These are phyloP conservation scores for Chlorokybus atmophyticus DNA, from an alignment of 139 green algal genomes.

Conservation along the genomic window DNA sequence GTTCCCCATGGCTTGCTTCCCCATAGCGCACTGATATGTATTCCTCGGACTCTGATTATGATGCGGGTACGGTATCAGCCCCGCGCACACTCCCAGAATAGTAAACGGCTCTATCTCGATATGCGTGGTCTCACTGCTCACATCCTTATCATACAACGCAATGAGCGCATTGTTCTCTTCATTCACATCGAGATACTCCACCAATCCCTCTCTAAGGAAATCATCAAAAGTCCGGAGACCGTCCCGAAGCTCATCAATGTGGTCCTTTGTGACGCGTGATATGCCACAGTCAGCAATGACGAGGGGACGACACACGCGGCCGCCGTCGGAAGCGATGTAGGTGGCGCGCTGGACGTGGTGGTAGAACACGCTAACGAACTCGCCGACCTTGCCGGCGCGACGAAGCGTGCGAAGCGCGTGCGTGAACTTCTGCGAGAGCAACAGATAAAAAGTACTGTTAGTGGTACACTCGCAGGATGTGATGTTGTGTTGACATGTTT, in stretches of 20 bases:
- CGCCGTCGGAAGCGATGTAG: conserved; percentile 70
- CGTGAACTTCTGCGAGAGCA: conserved; percentile 30
- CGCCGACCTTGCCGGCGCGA: conserved; percentile 52
- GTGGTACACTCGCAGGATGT: too few relatives aligned
- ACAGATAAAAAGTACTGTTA: too few relatives aligned
- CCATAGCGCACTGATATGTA: conserved; percentile 99
- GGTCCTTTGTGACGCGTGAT: conserved; percentile 60
- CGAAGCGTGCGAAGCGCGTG: conserved; percentile 45
- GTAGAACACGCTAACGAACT: conserved; percentile 65
- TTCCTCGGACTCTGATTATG: conserved; percentile 99
- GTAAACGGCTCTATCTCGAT: conserved; percentile 98
- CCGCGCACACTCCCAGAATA: conserved; percentile 92
- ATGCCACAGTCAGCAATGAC: conserved; percentile 88
- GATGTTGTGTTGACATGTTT: too few relatives aligned
- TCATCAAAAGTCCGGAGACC: conserved; percentile 35
- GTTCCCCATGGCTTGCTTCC: conserved; percentile 99
- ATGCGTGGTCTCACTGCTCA: conserved; percentile 60
- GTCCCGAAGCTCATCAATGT: conserved; percentile 49
- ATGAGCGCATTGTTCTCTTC: conserved; percentile 87
- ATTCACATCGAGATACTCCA: conserved; percentile 98
- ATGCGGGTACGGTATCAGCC: conserved; percentile 95
- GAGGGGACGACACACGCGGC: conserved; percentile 87
- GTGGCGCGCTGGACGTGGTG: conserved; percentile 30
- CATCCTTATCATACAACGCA: conserved; percentile 70
- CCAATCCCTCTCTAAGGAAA: conserved; percentile 53